These are phyloP conservation scores for Hymenoscyphus occultus DNA, from an alignment of 2,329 filamentous ascomycete genomes.

Conservation along the genomic window DNA sequence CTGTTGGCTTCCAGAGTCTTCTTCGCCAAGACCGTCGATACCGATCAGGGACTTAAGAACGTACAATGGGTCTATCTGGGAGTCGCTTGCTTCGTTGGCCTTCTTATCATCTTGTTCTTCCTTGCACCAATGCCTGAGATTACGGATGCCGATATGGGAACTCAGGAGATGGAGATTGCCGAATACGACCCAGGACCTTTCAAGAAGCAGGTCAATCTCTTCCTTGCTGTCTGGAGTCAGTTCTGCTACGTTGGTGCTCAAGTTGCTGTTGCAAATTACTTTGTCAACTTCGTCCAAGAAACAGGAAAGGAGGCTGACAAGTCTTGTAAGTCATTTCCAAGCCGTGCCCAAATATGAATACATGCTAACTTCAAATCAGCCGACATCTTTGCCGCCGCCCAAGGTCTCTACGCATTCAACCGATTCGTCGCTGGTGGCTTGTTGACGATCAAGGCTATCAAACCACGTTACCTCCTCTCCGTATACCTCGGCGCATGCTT, in stretches of 20 bases:
- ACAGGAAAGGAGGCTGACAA: conserved; percentile 48
- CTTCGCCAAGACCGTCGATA: conserved; percentile 62
- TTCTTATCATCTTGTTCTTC: conserved; percentile 60
- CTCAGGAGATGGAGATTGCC: conserved; percentile 48
- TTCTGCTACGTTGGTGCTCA: conserved; percentile 79
- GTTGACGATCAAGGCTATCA: conserved; percentile 59
- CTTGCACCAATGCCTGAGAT: conserved; percentile 68
- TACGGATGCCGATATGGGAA: conserved; percentile 67
- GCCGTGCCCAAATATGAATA: background rate
- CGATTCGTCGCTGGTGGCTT: conserved; percentile 65
- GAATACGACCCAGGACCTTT: conserved; percentile 59
- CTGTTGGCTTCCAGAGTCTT: conserved; percentile 71
- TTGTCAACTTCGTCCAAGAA: conserved; percentile 68
- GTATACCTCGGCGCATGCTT: conserved; percentile 62
- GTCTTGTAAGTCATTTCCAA: conserved; percentile 17
- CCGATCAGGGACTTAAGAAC: conserved; percentile 43
- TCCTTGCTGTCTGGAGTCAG: conserved; percentile 72
- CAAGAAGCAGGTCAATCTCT: conserved; percentile 68
- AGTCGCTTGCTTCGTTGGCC: conserved; percentile 68
- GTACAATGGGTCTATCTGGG: conserved; percentile 77
- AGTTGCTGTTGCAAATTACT: conserved; percentile 62
- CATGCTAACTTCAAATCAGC: conserved; percentile 44
- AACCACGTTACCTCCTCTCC: conserved; percentile 65
- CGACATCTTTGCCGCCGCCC: conserved; percentile 51
- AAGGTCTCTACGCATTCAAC: conserved; percentile 70